phyloP scores from a whole-genome alignment of 1,139 yeast species.

The Candida tetrigidarum region DNA sequence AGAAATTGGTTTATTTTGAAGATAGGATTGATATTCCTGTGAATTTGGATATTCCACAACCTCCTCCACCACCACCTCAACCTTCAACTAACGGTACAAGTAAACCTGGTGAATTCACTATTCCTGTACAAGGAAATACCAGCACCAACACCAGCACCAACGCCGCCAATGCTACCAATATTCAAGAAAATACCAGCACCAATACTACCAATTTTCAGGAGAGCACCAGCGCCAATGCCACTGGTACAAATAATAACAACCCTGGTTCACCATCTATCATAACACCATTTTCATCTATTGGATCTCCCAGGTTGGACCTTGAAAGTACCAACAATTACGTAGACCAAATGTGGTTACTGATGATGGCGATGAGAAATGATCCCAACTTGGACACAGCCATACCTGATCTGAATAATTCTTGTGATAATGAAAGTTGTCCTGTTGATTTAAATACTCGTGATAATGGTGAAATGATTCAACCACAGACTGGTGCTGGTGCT shows the following conservation, averaged over 20 bases:
- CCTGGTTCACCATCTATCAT: neutral
- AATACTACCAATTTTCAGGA: neutral
- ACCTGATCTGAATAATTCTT: neutral
- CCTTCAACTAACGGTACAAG: no score
- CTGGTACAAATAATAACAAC: slow-evolving; percentile 1
- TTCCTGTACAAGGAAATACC: slow-evolving; percentile 7
- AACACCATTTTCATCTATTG: slow-evolving; percentile 17
- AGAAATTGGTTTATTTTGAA: slow-evolving; percentile 12
- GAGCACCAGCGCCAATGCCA: slow-evolving; percentile 1
- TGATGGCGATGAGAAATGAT: slow-evolving; percentile 37
- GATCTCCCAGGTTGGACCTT: slow-evolving; percentile 26
- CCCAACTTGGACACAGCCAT: neutral
- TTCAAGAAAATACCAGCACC: slow-evolving; percentile 5
- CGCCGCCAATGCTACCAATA: no score
- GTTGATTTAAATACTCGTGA: slow-evolving; percentile 6
- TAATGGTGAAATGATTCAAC: slow-evolving; percentile 1
- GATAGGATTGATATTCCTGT: slow-evolving; percentile 8
- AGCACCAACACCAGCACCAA: no score
- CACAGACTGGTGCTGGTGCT: no score
- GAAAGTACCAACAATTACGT: slow-evolving; percentile 35
- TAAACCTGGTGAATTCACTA: neutral
- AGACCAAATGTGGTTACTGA: slow-evolving; percentile 45
- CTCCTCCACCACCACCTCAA: no score
- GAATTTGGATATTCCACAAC: slow-evolving; percentile 3
- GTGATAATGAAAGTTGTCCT: slow-evolving; percentile 1